Base-by-base conservation (phyloP, 2,329 filamentous ascomycete species). In the Aspergillus tanneri region DNA sequence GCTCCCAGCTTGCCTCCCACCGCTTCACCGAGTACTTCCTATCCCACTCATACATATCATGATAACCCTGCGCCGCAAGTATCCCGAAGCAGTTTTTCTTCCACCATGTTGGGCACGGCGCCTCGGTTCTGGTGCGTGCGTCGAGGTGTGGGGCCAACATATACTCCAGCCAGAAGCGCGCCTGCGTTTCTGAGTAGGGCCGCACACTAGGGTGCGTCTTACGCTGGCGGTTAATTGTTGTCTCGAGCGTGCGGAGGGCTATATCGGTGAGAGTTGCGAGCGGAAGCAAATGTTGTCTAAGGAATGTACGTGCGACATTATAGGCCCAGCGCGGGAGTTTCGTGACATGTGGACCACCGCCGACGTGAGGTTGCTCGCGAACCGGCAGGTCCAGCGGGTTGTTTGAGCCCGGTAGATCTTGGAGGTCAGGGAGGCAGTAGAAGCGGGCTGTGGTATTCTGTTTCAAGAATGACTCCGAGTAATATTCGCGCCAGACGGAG, bases 271-370 rank as follows among this genome's bases (percentile, higher is more conserved):
- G 39, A 46, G 50, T 53, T 25, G 1, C 43, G 11, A 49, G 35
- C 11, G 50, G 43, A 8, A 59, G 52, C 4, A 32, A 49, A 28
- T 36, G 48, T 25, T 58, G 53, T 37, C 49, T 52, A 27, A 8
- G 25, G 18, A n/a, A 37, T 28, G 52, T 59, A 34, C 47, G 9
- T 37, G 2, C 23, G 16, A 59, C 49, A 21, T 4, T 55, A 34
- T 51, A 44, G 14, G 53, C 57, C 57, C 57, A 59, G 46, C 55
- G 53, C 32, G 53, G 52, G 28, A 57, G 49, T 56, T 57, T 57
- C 12, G 45, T 45, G 49, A 42, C 40, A 16, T 55, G 50, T 47
- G 46, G 22, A 36, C 24, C 34, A 40, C 43, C 36, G n/a, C 47
- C 42, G 28, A 32, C 35, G 23, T 12, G 38, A 25, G 47, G 9